Evolutionary conservation across 768 basidiomycete species (phyloP).

Genomic region (Zangia roseola): DNA sequence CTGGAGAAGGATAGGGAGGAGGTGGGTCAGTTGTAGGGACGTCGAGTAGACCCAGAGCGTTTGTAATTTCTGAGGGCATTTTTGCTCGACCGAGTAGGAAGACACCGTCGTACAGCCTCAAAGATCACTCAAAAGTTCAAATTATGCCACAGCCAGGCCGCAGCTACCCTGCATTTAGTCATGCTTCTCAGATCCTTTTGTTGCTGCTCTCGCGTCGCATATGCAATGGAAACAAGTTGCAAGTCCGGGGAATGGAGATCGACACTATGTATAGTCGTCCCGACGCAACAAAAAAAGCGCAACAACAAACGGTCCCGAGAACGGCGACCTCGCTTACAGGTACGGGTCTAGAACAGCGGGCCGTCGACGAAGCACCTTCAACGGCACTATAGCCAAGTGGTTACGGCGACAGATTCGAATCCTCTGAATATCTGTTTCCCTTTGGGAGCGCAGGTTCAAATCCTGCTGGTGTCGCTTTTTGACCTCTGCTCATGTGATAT

Average conservation of each 20-base stretch:
- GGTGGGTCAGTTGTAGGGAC: slow-evolving; percentile 51
- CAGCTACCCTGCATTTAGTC: too few relatives aligned
- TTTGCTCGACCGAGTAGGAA: not conserved
- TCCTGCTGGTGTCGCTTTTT: slow-evolving; percentile 60
- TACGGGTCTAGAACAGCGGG: not conserved
- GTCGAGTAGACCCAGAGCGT: slow-evolving; percentile 9
- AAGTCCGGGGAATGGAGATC: too few relatives aligned
- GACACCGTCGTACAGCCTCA: too few relatives aligned
- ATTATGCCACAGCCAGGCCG: too few relatives aligned
- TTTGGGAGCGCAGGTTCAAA: slow-evolving; percentile 69
- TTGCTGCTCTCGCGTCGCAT: too few relatives aligned
- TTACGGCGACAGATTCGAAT: slow-evolving; percentile 78
- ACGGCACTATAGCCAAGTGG: slow-evolving; percentile 68
- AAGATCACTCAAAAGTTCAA: too few relatives aligned
- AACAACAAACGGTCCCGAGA: too few relatives aligned
- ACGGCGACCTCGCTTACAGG: not conserved
- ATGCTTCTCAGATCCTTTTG: too few relatives aligned
- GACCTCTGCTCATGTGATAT: not conserved
- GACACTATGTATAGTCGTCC: too few relatives aligned
- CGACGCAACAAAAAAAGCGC: too few relatives aligned
- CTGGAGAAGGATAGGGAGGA: slow-evolving; percentile 63
- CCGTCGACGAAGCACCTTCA: too few relatives aligned
- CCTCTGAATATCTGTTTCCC: slow-evolving; percentile 50
- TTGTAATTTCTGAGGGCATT: slow-evolving; percentile 10
- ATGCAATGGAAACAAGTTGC: too few relatives aligned